phyloP scores from a whole-genome alignment of 1,284 basidiomycete genomes.

The Leccinum fallax region DNA sequence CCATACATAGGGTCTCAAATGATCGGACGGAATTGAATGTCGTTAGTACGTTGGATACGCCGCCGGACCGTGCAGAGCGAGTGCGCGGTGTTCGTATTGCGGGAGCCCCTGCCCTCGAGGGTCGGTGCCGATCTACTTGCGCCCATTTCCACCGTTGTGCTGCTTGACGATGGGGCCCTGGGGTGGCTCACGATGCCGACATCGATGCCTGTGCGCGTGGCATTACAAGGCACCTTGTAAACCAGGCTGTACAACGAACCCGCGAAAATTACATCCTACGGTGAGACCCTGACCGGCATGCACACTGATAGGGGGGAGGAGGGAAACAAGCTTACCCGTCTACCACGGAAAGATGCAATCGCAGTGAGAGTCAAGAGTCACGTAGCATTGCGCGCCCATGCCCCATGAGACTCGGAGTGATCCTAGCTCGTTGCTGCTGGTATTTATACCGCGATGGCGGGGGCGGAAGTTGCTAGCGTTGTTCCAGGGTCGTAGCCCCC shows the following conservation, averaged over 20 bases:
- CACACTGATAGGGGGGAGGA: background rate
- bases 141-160: background rate
- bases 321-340: background rate
- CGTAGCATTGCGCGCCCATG: background rate
- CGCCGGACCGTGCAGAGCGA: background rate
- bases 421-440: background rate
- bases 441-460: conserved; percentile 8
- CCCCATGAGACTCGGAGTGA: background rate
- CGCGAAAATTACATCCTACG: background rate
- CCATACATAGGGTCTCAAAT: background rate
- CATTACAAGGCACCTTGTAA: background rate
- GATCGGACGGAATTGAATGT: background rate
- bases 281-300: background rate
- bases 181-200: conserved; percentile 1
- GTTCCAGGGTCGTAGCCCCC: background rate
- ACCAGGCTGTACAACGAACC: background rate
- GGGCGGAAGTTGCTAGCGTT: background rate
- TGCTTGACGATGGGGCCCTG: background rate
- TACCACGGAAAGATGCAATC: background rate
- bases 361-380: background rate
- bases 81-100: background rate
- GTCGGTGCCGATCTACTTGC: conserved; percentile 6
- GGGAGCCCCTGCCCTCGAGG: background rate
- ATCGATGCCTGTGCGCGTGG: background rate
- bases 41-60: background rate